A percentile compares a stretch with the other conserved stretches of the same genome.
These are phyloP conservation scores for Pythium apleroticum DNA, from an alignment of 352 stramenopile genomes.

Conservation along the genomic window DNA sequence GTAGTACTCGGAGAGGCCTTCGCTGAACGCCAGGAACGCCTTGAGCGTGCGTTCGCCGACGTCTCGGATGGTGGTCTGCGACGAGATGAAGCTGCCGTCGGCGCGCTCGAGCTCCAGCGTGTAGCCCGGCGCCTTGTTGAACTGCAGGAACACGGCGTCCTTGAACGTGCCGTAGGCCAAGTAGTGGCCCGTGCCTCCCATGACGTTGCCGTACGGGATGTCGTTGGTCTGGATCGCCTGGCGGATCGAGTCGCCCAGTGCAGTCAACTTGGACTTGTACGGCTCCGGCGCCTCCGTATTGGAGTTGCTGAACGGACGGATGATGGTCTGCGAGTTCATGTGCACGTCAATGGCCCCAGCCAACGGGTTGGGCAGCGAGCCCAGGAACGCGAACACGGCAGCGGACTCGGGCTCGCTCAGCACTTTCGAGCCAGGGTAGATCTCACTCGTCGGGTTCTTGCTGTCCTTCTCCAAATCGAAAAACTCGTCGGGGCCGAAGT, in stretches of 20 bases:
- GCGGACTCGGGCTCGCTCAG: constrained; percentile 34
- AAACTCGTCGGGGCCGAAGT: constrained; percentile 30
- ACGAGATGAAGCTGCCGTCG: constrained; percentile 21
- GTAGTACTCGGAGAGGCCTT: constrained; percentile 16
- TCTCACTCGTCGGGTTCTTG: constrained; percentile 8
- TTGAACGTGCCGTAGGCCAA: constrained; percentile 29
- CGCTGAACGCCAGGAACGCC: constrained; percentile 27
- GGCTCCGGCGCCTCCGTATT: constrained; percentile 22
- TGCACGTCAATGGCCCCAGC: constrained; percentile 24
- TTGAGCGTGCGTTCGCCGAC: constrained; percentile 22
- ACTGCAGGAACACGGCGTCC: constrained; percentile 22
- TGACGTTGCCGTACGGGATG: constrained; percentile 21
- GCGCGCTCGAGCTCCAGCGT: constrained; percentile 24
- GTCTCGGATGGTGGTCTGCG: constrained; percentile 22
- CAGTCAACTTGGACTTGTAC: constrained; percentile 24
- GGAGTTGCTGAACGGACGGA: constrained; percentile 28
- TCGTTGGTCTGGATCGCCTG: constrained; percentile 10
- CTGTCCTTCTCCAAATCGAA: constrained; percentile 24
- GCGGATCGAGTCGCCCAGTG: constrained; percentile 19
- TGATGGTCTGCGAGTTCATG: constrained; percentile 18
- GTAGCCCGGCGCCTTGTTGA: constrained; percentile 15
- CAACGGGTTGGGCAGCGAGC: constrained; percentile 13
- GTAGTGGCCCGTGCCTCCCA: constrained; percentile 19
- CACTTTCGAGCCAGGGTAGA: constrained; percentile 25
- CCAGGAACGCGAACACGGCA: constrained; percentile 29